A percentile compares a stretch with the other conserved stretches of the same genome.
These are phyloP conservation scores for Calonectria naviculata DNA, from an alignment of 2,329 filamentous ascomycete genomes.

Conservation along the genomic window DNA sequence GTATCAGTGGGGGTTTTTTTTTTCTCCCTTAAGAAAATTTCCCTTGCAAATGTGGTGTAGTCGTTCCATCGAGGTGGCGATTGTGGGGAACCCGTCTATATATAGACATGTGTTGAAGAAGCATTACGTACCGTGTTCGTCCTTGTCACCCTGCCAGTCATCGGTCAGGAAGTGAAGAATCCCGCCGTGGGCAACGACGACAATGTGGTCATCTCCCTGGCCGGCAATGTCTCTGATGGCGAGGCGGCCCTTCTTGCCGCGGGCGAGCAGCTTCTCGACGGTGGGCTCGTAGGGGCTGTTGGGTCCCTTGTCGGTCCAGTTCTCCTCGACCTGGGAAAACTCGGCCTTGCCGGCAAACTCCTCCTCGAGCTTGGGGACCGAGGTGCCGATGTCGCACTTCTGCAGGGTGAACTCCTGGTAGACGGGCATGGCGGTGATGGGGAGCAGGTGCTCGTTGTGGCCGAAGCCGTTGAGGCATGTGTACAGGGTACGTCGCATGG, in stretches of 20 bases:
- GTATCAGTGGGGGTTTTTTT: background rate
- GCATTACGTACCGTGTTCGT: slow-evolving; percentile 50
- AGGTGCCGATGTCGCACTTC: slow-evolving; percentile 81
- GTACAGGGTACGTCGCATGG: slow-evolving; percentile 83
- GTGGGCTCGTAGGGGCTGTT: slow-evolving; percentile 58
- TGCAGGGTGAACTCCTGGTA: slow-evolving; percentile 82
- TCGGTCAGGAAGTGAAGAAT: slow-evolving; percentile 88
- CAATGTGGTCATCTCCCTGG: slow-evolving; percentile 71
- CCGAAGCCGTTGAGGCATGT: slow-evolving; percentile 80
- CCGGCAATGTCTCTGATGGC: slow-evolving; percentile 63
- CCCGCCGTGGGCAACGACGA: slow-evolving; percentile 84
- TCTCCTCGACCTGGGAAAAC: slow-evolving; percentile 67
- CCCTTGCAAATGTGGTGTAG: background rate
- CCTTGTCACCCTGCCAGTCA: slow-evolving; percentile 75
- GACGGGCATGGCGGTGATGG: slow-evolving; percentile 76
- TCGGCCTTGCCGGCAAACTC: slow-evolving; percentile 76
- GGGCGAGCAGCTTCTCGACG: slow-evolving; percentile 64
- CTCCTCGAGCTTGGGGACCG: slow-evolving; percentile 61
- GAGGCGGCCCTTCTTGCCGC: slow-evolving; percentile 70
- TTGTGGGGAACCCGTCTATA: slow-evolving; percentile 7
- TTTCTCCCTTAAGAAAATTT: background rate
- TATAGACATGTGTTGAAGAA: background rate
- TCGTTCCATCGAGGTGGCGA: background rate
- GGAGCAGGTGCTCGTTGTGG: slow-evolving; percentile 51
- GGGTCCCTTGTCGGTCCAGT: slow-evolving; percentile 77